Conservation (phyloP, 2,329 filamentous ascomycete species). For the Leptographium flavum region DNA sequence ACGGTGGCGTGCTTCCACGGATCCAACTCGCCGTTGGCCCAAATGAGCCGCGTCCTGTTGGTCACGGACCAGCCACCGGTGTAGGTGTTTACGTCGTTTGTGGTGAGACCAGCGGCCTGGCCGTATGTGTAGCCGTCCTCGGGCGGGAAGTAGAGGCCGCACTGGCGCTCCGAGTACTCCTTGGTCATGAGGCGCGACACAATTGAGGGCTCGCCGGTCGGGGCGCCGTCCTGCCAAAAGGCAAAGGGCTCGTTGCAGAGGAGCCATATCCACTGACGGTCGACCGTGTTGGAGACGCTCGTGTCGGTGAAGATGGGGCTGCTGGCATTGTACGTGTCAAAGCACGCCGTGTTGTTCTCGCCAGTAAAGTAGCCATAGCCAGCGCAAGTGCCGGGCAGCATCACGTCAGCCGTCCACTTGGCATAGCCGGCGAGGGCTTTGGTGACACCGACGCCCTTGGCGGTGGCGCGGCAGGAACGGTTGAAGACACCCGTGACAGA, state of each 20-base stretch:
- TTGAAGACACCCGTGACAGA: slow-evolving; percentile 23
- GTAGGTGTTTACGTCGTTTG: slow-evolving; percentile 20
- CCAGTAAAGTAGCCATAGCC: slow-evolving; percentile 29
- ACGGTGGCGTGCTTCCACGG: slow-evolving; percentile 26
- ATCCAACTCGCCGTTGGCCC: slow-evolving; percentile 26
- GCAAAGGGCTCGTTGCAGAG: slow-evolving; percentile 35
- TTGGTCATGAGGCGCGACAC: slow-evolving; percentile 23
- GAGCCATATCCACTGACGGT: slow-evolving; percentile 42
- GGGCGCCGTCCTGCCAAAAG: slow-evolving; percentile 30
- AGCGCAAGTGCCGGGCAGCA: slow-evolving; percentile 28
- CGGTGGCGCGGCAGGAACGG: slow-evolving; percentile 26
- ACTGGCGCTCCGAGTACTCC: slow-evolving; percentile 26
- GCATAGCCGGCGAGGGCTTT: slow-evolving; percentile 37
- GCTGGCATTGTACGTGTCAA: slow-evolving; percentile 28
- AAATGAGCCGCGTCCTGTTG: slow-evolving; percentile 23
- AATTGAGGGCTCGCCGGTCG: slow-evolving; percentile 23
- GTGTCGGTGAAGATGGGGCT: slow-evolving; percentile 26
- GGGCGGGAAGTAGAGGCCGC: slow-evolving; percentile 30
- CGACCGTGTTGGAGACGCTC: slow-evolving; percentile 23
- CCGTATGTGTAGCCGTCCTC: slow-evolving; percentile 19
- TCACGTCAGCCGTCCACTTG: slow-evolving; percentile 26
- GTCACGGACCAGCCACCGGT: slow-evolving; percentile 27
- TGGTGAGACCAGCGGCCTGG: slow-evolving; percentile 18
- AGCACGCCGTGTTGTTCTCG: slow-evolving; percentile 30
- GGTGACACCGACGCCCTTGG: slow-evolving; percentile 32